A percentile compares a stretch with the other conserved stretches of the same genome.
These are phyloP conservation scores for Orbilia blumenaviensis DNA, from an alignment of 2,329 filamentous ascomycete species.

Conservation along the genomic window DNA sequence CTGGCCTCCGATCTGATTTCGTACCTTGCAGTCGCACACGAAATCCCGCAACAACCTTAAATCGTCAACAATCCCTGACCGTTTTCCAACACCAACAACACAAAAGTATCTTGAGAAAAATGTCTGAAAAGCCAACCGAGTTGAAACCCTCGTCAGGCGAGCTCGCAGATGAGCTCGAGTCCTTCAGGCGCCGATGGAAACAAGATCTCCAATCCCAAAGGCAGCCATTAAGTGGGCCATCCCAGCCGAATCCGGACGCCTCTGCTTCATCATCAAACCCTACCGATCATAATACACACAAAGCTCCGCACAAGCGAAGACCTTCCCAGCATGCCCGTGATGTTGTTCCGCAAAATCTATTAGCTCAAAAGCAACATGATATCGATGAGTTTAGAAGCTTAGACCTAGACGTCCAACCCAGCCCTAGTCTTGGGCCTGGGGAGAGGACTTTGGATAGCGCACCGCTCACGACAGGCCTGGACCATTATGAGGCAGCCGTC, in stretches of 20 bases:
- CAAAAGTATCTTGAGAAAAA: neutral
- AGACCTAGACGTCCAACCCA: slow-evolving; percentile 34
- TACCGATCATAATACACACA: slow-evolving; percentile 52
- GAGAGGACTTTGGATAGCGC: slow-evolving; percentile 29
- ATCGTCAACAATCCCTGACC: neutral
- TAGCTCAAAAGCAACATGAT: slow-evolving; percentile 21
- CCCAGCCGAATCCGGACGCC: slow-evolving; percentile 57
- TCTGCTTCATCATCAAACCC: slow-evolving; percentile 60
- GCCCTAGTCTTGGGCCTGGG: slow-evolving; percentile 13
- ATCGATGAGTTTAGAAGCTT: slow-evolving; percentile 32
- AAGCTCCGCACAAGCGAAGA: slow-evolving; percentile 34
- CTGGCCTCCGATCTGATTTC: neutral
- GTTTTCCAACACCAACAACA: slow-evolving; percentile 34
- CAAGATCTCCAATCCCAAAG: slow-evolving; percentile 67
- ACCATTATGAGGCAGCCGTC: slow-evolving; percentile 91
- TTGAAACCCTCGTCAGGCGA: slow-evolving; percentile 28
- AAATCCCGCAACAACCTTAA: slow-evolving; percentile 16
- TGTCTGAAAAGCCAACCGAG: slow-evolving; percentile 33
- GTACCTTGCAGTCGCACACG: neutral
- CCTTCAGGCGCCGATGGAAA: slow-evolving; percentile 85
- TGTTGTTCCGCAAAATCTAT: slow-evolving; percentile 1
- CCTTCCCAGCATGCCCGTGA: slow-evolving; percentile 34
- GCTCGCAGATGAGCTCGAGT: slow-evolving; percentile 74
- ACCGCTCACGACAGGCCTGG: slow-evolving; percentile 72
- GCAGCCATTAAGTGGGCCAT: slow-evolving; percentile 53